Evolutionary conservation across 1,284 basidiomycete species (phyloP).

Genomic region (Rhodotorula sp.): DNA sequence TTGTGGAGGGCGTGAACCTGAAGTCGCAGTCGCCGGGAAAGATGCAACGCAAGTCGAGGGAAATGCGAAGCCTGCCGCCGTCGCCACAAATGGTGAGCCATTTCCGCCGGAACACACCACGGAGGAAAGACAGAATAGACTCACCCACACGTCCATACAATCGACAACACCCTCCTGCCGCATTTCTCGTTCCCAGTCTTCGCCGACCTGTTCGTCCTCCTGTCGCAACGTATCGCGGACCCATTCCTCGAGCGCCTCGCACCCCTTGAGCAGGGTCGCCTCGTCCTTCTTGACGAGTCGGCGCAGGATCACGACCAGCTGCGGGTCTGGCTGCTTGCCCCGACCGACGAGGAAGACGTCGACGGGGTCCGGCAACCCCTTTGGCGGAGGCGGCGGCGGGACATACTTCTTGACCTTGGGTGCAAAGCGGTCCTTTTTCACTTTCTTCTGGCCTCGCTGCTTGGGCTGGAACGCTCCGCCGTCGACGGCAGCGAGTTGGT

Average conservation of each 20-base stretch:
- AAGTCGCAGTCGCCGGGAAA: conserved; percentile 71
- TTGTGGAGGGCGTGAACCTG: conserved; percentile 68
- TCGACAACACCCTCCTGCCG: conserved; percentile 54
- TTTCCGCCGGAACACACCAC: no score
- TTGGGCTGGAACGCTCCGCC: not conserved
- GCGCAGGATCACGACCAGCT: conserved; percentile 77
- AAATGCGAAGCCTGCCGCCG: conserved; percentile 72
- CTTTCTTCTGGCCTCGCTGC: conserved; percentile 48
- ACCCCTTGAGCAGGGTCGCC: conserved; percentile 76
- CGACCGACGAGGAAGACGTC: conserved; percentile 64
- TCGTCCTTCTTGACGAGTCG: conserved; percentile 87
- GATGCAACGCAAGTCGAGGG: conserved; percentile 74
- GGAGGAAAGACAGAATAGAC: conserved; percentile 45
- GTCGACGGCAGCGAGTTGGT: not conserved
- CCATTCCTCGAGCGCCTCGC: conserved; percentile 81
- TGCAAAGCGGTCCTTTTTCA: conserved; percentile 52
- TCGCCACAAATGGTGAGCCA: no score
- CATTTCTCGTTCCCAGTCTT: conserved; percentile 53
- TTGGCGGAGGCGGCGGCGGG: conserved; percentile 78
- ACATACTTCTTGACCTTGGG: conserved; percentile 75
- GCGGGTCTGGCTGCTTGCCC: conserved; percentile 60
- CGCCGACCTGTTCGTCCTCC: conserved; percentile 47
- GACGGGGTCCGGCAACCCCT: conserved; percentile 81
- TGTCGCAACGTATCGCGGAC: conserved; percentile 52
- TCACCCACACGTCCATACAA: conserved; percentile 83